Evolutionary conservation across 805 yeast genomes (phyloP).

Genomic region (Saturnispora saitoi): DNA sequence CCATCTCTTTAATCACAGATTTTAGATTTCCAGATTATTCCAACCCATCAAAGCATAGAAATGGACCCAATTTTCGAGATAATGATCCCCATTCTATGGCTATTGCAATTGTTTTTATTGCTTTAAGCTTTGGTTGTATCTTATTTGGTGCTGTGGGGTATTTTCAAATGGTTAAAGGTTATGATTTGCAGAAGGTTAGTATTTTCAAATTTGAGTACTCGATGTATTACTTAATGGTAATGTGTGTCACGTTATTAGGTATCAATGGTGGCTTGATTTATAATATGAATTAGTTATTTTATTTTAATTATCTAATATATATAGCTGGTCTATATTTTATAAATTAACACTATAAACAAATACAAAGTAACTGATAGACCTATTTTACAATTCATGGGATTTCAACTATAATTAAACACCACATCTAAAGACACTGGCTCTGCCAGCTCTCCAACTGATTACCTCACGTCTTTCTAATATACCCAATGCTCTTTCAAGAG

Average conservation of each 20-base stretch:
- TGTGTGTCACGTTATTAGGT: constrained; percentile 3
- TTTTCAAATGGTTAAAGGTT: constrained; percentile 7
- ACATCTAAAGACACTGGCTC: constrained; percentile 69
- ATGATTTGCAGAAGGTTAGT: constrained; percentile 4
- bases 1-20: constrained; percentile 38
- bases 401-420: constrained; percentile 36
- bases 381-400: background rate
- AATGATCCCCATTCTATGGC: background rate
- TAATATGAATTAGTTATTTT: background rate
- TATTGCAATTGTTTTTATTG: constrained; percentile 1
- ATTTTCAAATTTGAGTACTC: constrained; percentile 5
- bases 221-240: constrained; percentile 1
- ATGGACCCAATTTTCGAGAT: background rate
- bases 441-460: constrained; percentile 81
- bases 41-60: background rate
- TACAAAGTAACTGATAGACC: background rate
- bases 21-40: constrained; percentile 32
- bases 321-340: background rate
- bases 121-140: constrained; percentile 8
- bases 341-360: background rate
- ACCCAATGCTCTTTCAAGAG: constrained; percentile 74
- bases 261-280: constrained; percentile 2
- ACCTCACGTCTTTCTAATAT: constrained; percentile 80
- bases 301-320: background rate
- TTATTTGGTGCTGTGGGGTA: constrained; percentile 9